Evolutionary conservation across 305 asterid genomes (phyloP), one percentile per base, ranked within the genome.

Genomic region (Ruellia speciosa): DNA sequence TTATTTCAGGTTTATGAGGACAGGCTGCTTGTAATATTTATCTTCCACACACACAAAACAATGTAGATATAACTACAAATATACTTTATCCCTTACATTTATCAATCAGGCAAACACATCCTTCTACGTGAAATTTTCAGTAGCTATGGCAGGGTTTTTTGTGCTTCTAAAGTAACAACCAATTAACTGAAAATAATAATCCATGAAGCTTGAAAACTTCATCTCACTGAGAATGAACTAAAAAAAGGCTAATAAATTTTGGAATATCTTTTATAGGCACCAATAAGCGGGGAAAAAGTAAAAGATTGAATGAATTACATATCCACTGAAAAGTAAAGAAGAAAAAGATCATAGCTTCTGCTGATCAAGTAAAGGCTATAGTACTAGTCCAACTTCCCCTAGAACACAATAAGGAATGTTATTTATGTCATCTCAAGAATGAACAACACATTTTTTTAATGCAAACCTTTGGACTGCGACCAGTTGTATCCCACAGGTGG

Each of bases 401-500:
- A 33, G 15, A 43, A 20, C 19, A 39, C 24, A 28, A 10, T 14
- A 57, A 34, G 56, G 3, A 2, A 13, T 41, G 35, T 31, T 40
- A 56, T 55, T 52, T 33, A 59, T 34, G 34, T 51, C 57, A 37
- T 52, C n/a, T n/a, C n/a, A n/a, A n/a, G 45, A 39, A 49, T 54
- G 46, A 18, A 15, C 47, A 37, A 58, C 51, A 43, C 31, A 46
- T 6, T 51, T 51, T 46, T 54, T 48, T 24, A 49, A 45, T 33
- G 60, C 81, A 59, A 66, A 93, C 99, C 97, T 86, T 93, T 56
- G 97, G 99, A 75, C 72, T 79, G 74, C 97, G 96, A 58, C 87
- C 81, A 67, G 99, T 88, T 60, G 96, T 81, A 81, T 93, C 99
- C 99, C 99, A 93, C 63, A 84, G 76, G 74, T 93, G 99, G 65